These are phyloP conservation scores for Boletus fagicola DNA, from an alignment of 768 basidiomycete genomes.

Conservation along the genomic window DNA sequence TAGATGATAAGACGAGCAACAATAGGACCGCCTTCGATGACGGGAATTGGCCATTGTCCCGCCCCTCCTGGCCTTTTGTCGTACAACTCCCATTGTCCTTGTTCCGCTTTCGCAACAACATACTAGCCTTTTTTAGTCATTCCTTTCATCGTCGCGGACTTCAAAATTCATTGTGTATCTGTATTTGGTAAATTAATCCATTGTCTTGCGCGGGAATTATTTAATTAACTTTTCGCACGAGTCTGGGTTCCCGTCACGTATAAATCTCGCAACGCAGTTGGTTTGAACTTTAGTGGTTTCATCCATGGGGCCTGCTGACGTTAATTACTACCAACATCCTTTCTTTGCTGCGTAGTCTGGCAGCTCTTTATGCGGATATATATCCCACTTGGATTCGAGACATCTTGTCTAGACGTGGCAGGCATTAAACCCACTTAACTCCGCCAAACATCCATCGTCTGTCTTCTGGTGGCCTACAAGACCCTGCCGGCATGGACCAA, in stretches of 20 bases:
- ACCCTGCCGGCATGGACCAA: too few species aligned
- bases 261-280: not conserved
- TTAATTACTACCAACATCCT: too few species aligned
- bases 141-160: conserved; percentile 23
- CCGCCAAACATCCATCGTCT: not conserved
- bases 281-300: too few species aligned
- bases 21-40: conserved; percentile 16
- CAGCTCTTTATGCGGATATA: not conserved
- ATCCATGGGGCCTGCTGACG: not conserved
- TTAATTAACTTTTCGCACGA: not conserved
- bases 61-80: conserved; percentile 22
- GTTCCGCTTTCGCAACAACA: conserved; percentile 25
- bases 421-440: not conserved
- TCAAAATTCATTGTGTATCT: conserved; percentile 11
- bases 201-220: not conserved
- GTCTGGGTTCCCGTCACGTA: too few species aligned
- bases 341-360: not conserved
- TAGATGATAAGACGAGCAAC: conserved; percentile 17
- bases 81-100: conserved; percentile 25
- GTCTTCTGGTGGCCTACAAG: too few species aligned
- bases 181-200: conserved; percentile 6
- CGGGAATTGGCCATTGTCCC: not conserved
- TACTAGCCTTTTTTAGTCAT: conserved; percentile 12
- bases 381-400: not conserved
- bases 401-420: not conserved